Percentiles rank a stretch among this genome's conserved stretches.
Conservation (phyloP, 345 rosid species). For the Euclidium syriacum region DNA sequence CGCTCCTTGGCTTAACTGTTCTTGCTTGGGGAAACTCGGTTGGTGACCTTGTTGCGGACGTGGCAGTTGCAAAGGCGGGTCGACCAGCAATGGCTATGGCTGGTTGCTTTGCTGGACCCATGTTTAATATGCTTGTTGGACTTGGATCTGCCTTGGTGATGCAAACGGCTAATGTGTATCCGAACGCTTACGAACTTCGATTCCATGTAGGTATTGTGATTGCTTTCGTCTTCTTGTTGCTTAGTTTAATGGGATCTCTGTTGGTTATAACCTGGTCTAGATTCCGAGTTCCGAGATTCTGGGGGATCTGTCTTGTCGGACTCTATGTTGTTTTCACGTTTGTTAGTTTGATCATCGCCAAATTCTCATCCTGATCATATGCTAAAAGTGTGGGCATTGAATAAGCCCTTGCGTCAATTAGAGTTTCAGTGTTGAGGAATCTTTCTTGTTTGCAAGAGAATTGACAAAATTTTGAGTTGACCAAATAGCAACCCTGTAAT, state of each 20-base stretch:
- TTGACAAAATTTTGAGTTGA: not conserved
- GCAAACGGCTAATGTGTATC: slow-evolving; percentile 70
- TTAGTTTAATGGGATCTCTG: slow-evolving; percentile 90
- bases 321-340: slow-evolving; percentile 63
- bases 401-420: not conserved
- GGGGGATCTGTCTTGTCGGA: slow-evolving; percentile 96
- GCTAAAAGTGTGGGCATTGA: not conserved
- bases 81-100: slow-evolving; percentile 99
- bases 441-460: not conserved
- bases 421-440: not conserved
- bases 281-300: slow-evolving; percentile 81
- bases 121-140: slow-evolving; percentile 99
- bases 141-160: slow-evolving; percentile 78
- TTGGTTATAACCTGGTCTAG: slow-evolving; percentile 89
- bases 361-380: slow-evolving; percentile 44
- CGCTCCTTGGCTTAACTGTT: slow-evolving; percentile 85
- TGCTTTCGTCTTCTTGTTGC: slow-evolving; percentile 86
- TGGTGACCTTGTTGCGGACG: slow-evolving; percentile 95
- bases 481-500: not conserved
- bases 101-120: slow-evolving; percentile 97
- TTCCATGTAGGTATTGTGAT: slow-evolving; percentile 77
- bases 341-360: slow-evolving; percentile 63
- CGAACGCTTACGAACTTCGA: slow-evolving; percentile 67
- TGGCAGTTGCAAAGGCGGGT: slow-evolving; percentile 95
- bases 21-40: slow-evolving; percentile 99